Conservation (phyloP, 768 basidiomycete genomes). For the Amanita muscaria region DNA sequence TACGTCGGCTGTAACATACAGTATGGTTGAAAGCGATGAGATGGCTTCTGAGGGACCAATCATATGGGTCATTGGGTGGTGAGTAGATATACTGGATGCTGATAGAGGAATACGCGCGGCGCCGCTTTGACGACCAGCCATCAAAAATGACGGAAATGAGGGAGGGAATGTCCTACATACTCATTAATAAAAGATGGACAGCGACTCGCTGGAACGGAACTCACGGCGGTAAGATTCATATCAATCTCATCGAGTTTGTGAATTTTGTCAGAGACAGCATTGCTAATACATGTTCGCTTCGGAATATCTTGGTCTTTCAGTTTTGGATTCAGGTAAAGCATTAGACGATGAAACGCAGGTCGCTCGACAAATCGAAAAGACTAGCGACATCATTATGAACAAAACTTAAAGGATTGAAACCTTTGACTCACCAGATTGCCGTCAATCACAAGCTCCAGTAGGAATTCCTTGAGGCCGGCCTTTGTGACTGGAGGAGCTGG, state of each 20-base stretch:
- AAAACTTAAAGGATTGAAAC: background rate
- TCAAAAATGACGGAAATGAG: conserved; percentile 10
- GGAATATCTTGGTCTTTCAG: conserved; percentile 10
- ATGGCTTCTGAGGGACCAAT: conserved; percentile 10
- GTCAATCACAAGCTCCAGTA: conserved; percentile 13
- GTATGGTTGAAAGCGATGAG: conserved; percentile 12
- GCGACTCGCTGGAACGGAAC: background rate
- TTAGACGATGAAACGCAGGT: conserved; percentile 2
- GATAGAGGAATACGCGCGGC: conserved; percentile 7
- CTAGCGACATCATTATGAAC: background rate
- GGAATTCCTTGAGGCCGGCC: conserved; percentile 10
- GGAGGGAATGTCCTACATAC: conserved; percentile 7
- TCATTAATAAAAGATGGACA: background rate
- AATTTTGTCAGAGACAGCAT: conserved; percentile 8
- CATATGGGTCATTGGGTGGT: conserved; percentile 2
- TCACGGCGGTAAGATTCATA: conserved; percentile 5
- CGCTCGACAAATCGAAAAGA: conserved; percentile 14
- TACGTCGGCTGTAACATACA: no score
- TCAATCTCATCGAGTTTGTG: conserved; percentile 11
- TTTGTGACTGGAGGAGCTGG: conserved; percentile 8
- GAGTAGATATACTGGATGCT: conserved; percentile 12
- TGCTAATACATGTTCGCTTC: conserved; percentile 8
- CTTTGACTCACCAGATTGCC: conserved; percentile 11
- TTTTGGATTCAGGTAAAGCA: conserved; percentile 8
- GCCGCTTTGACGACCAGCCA: conserved; percentile 12